Conservation (phyloP, 441 rosid genomes). For the Populus trichocarpa region DNA sequence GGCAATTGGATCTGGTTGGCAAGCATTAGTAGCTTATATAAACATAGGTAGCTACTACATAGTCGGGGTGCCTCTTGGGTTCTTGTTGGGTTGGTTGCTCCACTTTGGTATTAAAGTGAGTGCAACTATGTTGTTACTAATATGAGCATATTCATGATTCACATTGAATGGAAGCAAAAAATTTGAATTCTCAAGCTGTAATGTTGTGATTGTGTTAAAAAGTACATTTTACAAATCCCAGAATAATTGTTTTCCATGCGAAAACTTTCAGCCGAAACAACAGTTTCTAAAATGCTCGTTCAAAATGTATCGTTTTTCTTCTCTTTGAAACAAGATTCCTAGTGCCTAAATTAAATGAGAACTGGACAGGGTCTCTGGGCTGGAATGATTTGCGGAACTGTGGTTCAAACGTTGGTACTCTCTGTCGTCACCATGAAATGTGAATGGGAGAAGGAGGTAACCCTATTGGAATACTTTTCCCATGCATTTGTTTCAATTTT, state of each 20-base stretch:
- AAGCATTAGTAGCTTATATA: conserved; percentile 39
- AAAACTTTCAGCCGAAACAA: too few relatives aligned
- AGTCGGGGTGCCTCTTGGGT: conserved; percentile 42
- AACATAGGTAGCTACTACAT: conserved; percentile 50
- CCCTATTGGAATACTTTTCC: background rate
- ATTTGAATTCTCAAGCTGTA: too few relatives aligned
- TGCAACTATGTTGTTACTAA: background rate
- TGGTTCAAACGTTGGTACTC: conserved; percentile 42
- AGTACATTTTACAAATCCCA: background rate
- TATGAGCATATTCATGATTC: background rate
- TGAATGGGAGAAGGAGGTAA: conserved; percentile 50
- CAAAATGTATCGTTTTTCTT: too few relatives aligned
- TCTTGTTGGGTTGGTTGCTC: conserved; percentile 41
- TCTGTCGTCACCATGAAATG: conserved; percentile 32
- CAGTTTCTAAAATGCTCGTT: too few relatives aligned
- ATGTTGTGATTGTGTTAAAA: background rate
- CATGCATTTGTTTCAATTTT: background rate
- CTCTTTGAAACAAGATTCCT: background rate
- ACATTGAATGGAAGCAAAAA: too few relatives aligned
- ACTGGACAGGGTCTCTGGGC: conserved; percentile 45
- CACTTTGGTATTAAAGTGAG: conserved; percentile 36
- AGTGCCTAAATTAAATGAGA: background rate
- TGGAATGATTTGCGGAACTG: conserved; percentile 52
- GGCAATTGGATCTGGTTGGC: conserved; percentile 56
- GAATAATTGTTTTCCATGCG: too few relatives aligned